These are phyloP conservation scores for Purshia tridentata DNA, from an alignment of 306 rosid species.

Conservation along the genomic window DNA sequence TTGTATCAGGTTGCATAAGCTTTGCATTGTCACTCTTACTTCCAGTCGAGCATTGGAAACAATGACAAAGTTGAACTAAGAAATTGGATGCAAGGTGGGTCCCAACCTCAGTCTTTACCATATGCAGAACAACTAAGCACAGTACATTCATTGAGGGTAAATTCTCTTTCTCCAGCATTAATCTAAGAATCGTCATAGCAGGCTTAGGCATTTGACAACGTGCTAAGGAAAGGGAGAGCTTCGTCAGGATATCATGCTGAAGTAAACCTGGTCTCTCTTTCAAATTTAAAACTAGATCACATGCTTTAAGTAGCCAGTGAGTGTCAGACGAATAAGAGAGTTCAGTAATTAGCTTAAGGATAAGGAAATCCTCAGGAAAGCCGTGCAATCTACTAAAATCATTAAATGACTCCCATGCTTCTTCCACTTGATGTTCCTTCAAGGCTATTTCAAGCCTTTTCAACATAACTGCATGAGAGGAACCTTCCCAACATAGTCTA, in stretches of 20 bases:
- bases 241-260: constrained; percentile 49
- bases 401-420: constrained; percentile 66
- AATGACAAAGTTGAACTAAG: constrained; percentile 55
- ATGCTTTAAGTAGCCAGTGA: constrained; percentile 53
- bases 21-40: constrained; percentile 35
- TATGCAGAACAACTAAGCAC: constrained; percentile 55
- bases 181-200: constrained; percentile 48
- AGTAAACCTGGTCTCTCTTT: constrained; percentile 51
- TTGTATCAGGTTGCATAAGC: constrained; percentile 46
- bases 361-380: constrained; percentile 52
- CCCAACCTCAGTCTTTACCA: constrained; percentile 72
- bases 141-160: constrained; percentile 55
- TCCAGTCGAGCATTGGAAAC: constrained; percentile 35
- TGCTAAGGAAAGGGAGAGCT: constrained; percentile 63
- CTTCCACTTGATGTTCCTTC: constrained; percentile 50
- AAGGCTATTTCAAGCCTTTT: constrained; percentile 54
- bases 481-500: constrained; percentile 76
- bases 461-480: constrained; percentile 48
- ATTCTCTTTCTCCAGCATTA: constrained; percentile 48
- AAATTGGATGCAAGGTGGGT: constrained; percentile 61
- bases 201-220: constrained; percentile 64
- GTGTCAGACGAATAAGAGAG: constrained; percentile 55
- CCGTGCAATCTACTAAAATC: constrained; percentile 71
- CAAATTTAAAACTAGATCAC: constrained; percentile 52
- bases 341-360: constrained; percentile 56